phyloP scores from a whole-genome alignment of 2,329 filamentous ascomycete genomes.

The Aspergillus amoenus region DNA sequence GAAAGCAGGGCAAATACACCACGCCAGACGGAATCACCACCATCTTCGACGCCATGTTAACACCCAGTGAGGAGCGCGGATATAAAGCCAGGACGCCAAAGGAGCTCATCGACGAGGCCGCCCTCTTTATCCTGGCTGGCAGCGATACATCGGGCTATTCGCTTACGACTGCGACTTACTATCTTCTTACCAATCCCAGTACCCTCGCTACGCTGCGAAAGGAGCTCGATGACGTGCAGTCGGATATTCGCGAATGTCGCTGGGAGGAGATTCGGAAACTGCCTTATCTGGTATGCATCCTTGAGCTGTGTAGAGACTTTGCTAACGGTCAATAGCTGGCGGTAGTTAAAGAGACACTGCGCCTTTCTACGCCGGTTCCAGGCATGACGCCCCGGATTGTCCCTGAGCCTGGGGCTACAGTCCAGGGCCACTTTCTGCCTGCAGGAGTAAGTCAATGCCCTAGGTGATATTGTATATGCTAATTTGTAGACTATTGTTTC shows the following conservation, averaged over 20 bases:
- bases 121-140: constrained; percentile 36
- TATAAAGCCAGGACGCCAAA: background rate
- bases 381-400: constrained; percentile 25
- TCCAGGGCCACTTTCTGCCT: background rate
- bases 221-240: background rate
- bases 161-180: constrained; percentile 50
- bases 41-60: background rate
- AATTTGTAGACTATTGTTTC: background rate
- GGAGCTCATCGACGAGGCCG: background rate
- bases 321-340: constrained; percentile 22
- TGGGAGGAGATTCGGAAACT: background rate
- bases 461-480: too few species aligned
- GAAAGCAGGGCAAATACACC: too few species aligned
- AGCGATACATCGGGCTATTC: constrained; percentile 57
- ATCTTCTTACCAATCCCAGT: background rate
- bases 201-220: background rate
- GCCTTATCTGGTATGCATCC: background rate
- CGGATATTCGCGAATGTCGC: background rate
- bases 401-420: background rate
- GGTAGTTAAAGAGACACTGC: constrained; percentile 52
- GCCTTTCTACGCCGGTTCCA: constrained; percentile 52
- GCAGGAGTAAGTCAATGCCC: background rate
- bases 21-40: background rate
- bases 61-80: background rate
- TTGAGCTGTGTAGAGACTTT: fast-evolving